A percentile compares a stretch with the other conserved stretches of the same genome.
Evolutionary conservation across 1,284 basidiomycete genomes (phyloP).

Genomic region (Mrakiaceae sp.): DNA sequence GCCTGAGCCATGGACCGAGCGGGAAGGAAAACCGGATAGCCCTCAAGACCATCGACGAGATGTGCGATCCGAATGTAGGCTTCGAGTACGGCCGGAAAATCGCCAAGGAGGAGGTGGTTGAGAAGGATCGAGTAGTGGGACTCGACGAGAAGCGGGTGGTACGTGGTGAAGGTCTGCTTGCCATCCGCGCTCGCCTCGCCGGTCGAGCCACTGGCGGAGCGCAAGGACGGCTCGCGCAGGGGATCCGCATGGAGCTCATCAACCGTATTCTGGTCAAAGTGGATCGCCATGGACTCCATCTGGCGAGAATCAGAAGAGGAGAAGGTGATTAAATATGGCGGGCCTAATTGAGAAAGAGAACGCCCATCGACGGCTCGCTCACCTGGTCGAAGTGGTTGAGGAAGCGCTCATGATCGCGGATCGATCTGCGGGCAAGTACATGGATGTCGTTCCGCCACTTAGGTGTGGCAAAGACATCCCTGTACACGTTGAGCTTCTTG

Average conservation of each 20-base stretch:
- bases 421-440: constrained; percentile 51
- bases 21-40: constrained; percentile 68
- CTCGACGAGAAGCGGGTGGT: constrained; percentile 71
- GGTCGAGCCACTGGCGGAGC: not conserved
- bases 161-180: constrained; percentile 51
- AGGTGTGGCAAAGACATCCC: constrained; percentile 43
- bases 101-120: constrained; percentile 57
- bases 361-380: not conserved
- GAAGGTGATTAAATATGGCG: not conserved
- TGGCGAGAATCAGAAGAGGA: not conserved
- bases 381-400: constrained; percentile 59
- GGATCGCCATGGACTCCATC: constrained; percentile 10
- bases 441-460: constrained; percentile 48
- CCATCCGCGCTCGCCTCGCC: not conserved
- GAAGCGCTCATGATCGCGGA: constrained; percentile 68
- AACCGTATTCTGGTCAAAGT: constrained; percentile 10
- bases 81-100: constrained; percentile 49
- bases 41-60: constrained; percentile 63
- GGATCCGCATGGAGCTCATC: not conserved
- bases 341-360: constrained; percentile 8
- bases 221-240: too few relatives aligned
- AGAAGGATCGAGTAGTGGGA: constrained; percentile 64
- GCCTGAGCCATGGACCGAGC: constrained; percentile 73
- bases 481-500: constrained; percentile 51
- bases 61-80: constrained; percentile 52